Percentiles rank a stretch among this genome's conserved stretches.
These are phyloP conservation scores for Umbelopsis sp. DNA, from an alignment of 371 early-diverging fungal genomes.

Conservation along the genomic window DNA sequence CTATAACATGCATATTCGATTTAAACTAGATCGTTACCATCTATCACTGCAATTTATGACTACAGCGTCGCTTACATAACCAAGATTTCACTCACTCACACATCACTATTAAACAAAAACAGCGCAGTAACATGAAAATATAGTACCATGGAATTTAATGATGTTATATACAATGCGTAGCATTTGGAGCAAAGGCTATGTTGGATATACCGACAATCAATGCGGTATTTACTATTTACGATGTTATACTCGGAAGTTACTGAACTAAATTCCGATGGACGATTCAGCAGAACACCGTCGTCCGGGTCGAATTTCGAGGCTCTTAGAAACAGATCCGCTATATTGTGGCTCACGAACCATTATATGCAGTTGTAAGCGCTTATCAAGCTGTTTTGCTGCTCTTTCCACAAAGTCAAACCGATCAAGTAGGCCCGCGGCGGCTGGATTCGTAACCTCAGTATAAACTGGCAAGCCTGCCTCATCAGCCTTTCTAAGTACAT, in stretches of 20 bases:
- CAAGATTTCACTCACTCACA: background rate
- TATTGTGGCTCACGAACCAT: background rate
- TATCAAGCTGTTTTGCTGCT: background rate
- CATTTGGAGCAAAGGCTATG: no score
- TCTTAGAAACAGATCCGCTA: background rate
- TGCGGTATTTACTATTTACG: no score
- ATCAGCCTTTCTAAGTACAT: constrained; percentile 31
- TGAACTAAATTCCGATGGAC: background rate
- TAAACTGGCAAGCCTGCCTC: constrained; percentile 34
- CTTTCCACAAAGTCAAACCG: constrained; percentile 4
- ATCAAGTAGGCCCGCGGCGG: background rate
- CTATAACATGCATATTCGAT: no score
- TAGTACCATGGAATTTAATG: no score
- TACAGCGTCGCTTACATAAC: background rate
- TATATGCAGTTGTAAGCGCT: background rate
- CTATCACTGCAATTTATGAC: background rate
- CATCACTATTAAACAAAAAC: no score
- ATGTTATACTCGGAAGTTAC: no score
- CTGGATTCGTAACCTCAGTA: constrained; percentile 24
- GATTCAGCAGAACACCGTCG: background rate
- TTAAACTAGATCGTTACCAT: no score
- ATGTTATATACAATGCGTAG: no score
- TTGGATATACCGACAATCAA: no score
- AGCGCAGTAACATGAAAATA: no score
- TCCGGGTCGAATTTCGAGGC: constrained; percentile 1